Conservation (phyloP, 345 rosid species). For the Gossypium sturtianum region DNA sequence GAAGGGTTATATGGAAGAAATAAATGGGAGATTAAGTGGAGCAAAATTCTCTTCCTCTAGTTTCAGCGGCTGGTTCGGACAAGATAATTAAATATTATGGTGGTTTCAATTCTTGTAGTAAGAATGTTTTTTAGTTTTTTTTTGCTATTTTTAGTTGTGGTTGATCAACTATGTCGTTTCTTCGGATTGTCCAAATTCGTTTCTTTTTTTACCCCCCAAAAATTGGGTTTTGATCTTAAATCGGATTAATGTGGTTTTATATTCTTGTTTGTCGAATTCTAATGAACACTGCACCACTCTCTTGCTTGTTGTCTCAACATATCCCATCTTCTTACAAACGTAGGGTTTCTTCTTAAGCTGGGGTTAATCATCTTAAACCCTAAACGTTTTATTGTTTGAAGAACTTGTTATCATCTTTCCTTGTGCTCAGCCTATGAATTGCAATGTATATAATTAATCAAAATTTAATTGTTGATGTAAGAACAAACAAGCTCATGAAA, state of each 20-base stretch:
- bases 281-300: not conserved
- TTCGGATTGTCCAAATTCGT: not conserved
- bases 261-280: not conserved
- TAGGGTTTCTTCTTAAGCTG: no score
- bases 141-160: constrained; percentile 5
- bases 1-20: constrained; percentile 21
- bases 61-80: constrained; percentile 36
- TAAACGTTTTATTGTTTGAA: no score
- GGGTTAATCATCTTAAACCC: no score
- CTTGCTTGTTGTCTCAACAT: no score
- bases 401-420: no score
- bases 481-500: no score
- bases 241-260: not conserved
- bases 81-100: not conserved
- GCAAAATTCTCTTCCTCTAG: constrained; percentile 37
- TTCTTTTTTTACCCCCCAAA: not conserved
- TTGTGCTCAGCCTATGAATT: no score
- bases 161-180: constrained; percentile 1
- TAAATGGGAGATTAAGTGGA: constrained; percentile 22
- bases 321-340: no score
- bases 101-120: not conserved
- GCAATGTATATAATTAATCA: no score
- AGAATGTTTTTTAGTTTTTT: not conserved
- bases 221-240: not conserved
- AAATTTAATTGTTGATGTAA: no score